These are phyloP conservation scores for Hemileccinum impolitum DNA, from an alignment of 768 basidiomycete genomes.

Conservation along the genomic window DNA sequence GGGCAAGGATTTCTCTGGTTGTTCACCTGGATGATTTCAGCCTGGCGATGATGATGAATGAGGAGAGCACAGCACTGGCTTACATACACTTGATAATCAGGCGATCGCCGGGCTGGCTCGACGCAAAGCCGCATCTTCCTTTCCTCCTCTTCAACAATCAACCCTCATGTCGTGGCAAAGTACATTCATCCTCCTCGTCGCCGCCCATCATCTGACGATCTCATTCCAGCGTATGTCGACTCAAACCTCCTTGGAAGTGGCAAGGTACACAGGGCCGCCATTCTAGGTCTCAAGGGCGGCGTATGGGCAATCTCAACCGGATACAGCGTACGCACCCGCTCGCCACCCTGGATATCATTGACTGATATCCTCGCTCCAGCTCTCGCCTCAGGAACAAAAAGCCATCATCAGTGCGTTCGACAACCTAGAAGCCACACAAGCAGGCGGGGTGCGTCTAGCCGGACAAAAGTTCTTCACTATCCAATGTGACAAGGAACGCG, in stretches of 20 bases:
- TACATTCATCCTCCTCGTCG: conserved; percentile 38
- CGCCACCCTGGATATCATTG: not conserved
- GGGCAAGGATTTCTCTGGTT: no score
- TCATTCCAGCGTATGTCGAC: conserved; percentile 73
- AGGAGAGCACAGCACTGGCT: conserved; percentile 17
- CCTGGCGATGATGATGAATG: not conserved
- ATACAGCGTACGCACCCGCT: conserved; percentile 11
- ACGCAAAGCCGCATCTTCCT: not conserved
- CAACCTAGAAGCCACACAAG: conserved; percentile 39
- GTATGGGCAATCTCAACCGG: conserved; percentile 28
- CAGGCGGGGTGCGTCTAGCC: conserved; percentile 58
- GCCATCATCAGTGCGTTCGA: conserved; percentile 38
- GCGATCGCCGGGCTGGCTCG: conserved; percentile 23
- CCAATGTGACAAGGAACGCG: conserved; percentile 42
- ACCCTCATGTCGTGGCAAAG: conserved; percentile 70
- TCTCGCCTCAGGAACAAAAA: conserved; percentile 24
- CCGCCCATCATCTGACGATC: conserved; percentile 30
- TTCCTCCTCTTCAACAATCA: conserved; percentile 10
- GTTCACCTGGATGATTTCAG: no score
- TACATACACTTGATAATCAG: conserved; percentile 33
- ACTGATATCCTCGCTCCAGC: conserved; percentile 7
- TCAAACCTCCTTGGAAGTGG: conserved; percentile 69
- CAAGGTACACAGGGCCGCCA: conserved; percentile 69
- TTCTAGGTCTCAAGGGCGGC: conserved; percentile 28
- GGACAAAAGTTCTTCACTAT: conserved; percentile 77